Conservation (phyloP, 495 filamentous ascomycete genomes). For the Talaromyces liani region DNA sequence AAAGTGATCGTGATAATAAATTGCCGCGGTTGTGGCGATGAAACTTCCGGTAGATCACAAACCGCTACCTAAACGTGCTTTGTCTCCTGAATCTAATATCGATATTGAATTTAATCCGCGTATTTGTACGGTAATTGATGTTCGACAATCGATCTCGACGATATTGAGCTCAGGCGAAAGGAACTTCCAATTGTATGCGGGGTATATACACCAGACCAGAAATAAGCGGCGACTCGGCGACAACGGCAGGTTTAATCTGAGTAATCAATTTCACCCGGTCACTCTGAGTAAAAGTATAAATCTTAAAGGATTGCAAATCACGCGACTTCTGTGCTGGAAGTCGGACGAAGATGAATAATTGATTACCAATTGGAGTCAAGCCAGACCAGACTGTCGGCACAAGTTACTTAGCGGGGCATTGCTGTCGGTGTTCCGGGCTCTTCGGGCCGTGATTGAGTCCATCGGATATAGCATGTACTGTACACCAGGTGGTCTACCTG, state of each 20-base stretch:
- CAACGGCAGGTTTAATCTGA: not conserved
- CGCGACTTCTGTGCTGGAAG: not conserved
- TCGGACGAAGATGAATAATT: not conserved
- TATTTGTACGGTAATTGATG: not conserved
- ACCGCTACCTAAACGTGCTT: not conserved
- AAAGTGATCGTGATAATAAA: not conserved
- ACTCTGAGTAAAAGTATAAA: not conserved
- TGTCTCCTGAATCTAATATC: not conserved
- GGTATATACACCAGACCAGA: not conserved
- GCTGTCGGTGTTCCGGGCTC: not conserved
- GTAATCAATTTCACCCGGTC: not conserved
- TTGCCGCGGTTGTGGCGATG: not conserved
- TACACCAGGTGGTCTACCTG: not conserved
- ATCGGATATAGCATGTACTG: not conserved
- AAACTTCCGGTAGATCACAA: not conserved
- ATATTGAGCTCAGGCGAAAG: not conserved
- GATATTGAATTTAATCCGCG: not conserved
- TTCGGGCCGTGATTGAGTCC: slow-evolving; percentile 6
- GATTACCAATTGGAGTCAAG: slow-evolving; percentile 1
- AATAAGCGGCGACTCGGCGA: not conserved
- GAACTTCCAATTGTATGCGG: not conserved
- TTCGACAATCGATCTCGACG: not conserved
- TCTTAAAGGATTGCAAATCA: not conserved
- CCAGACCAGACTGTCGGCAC: not conserved
- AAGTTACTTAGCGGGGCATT: no score